A percentile compares a stretch with the other conserved stretches of the same genome.
These are phyloP conservation scores for Candida berthetii DNA, from an alignment of 805 yeast species.

Conservation along the genomic window DNA sequence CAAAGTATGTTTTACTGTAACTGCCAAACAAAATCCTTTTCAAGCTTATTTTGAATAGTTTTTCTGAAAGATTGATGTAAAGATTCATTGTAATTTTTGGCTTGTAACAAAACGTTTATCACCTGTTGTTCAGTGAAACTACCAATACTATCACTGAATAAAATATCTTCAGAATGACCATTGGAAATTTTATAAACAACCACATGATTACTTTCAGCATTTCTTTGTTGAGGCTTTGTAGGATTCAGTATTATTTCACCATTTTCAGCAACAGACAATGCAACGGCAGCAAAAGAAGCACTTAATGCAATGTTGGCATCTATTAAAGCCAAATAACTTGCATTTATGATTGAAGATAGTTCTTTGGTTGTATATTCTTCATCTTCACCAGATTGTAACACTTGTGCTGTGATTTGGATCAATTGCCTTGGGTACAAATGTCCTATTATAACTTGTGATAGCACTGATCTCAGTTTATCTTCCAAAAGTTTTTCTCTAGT, in stretches of 20 bases:
- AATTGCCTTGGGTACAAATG: conserved; percentile 74
- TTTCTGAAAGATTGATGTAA: conserved; percentile 41
- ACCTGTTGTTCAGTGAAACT: conserved; percentile 53
- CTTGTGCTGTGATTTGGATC: conserved; percentile 62
- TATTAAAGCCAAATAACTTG: conserved; percentile 64
- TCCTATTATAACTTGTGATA: conserved; percentile 55
- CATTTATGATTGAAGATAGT: conserved; percentile 43
- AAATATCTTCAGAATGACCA: conserved; percentile 43
- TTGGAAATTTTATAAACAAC: conserved; percentile 53
- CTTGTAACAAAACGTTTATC: conserved; percentile 43
- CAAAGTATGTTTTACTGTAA: not conserved
- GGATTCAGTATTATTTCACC: conserved; percentile 38
- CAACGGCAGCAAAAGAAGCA: conserved; percentile 53
- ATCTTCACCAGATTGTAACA: conserved; percentile 48
- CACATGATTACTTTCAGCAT: conserved; percentile 55
- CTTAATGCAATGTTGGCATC: conserved; percentile 74
- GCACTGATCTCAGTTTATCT: conserved; percentile 56
- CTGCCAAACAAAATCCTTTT: conserved; percentile 57
- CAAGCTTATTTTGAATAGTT: conserved; percentile 39
- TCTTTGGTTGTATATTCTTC: conserved; percentile 20
- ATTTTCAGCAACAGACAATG: conserved; percentile 34
- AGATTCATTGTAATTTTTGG: conserved; percentile 39
- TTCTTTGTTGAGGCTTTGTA: conserved; percentile 30
- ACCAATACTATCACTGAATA: conserved; percentile 74
- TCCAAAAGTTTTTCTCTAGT: conserved; percentile 74